A percentile compares a stretch with the other conserved stretches of the same genome.
These are phyloP conservation scores for Bothriochloa decipiens DNA, from an alignment of 176 grass and related monocot genomes.

Conservation along the genomic window DNA sequence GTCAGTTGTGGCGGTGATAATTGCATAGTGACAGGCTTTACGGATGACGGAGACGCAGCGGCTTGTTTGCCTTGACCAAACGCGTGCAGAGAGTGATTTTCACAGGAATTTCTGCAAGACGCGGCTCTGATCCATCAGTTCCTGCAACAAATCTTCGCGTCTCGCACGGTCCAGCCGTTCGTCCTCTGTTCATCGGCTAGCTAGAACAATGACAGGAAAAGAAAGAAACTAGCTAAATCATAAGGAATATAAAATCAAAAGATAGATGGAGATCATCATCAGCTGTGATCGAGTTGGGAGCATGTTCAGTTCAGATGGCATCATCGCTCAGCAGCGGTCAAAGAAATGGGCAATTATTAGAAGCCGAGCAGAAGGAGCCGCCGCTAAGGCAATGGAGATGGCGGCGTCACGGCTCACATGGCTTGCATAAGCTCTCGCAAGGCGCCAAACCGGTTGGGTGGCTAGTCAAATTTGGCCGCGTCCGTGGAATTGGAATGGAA, in stretches of 20 bases:
- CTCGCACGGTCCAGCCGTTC: neutral
- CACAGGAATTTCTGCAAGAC: neutral
- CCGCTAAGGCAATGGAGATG: slow-evolving; percentile 31
- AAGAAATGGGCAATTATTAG: slow-evolving; percentile 38
- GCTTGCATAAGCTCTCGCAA: slow-evolving; percentile 41
- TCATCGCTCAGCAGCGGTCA: slow-evolving; percentile 30
- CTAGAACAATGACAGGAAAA: neutral
- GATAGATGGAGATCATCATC: neutral
- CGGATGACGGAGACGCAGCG: neutral
- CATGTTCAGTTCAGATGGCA: slow-evolving; percentile 42
- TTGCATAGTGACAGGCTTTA: neutral
- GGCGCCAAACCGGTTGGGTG: slow-evolving; percentile 47
- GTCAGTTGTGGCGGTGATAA: slow-evolving; percentile 48
- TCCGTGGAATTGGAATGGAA: slow-evolving; percentile 23
- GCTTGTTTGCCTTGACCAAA: neutral
- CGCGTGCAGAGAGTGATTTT: neutral
- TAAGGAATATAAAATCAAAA: neutral
- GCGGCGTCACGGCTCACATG: slow-evolving; percentile 62
- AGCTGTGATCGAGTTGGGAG: slow-evolving; percentile 25
- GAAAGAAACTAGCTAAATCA: neutral
- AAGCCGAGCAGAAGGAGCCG: slow-evolving; percentile 19
- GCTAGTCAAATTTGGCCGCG: slow-evolving; percentile 58
- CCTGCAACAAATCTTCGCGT: neutral
- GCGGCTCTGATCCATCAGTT: neutral
- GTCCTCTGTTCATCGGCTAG: neutral